Percentiles rank a stretch among this genome's conserved stretches.
Evolutionary conservation across 2,329 filamentous ascomycete species (phyloP).

Genomic region (Aureobasidium melanogenum): DNA sequence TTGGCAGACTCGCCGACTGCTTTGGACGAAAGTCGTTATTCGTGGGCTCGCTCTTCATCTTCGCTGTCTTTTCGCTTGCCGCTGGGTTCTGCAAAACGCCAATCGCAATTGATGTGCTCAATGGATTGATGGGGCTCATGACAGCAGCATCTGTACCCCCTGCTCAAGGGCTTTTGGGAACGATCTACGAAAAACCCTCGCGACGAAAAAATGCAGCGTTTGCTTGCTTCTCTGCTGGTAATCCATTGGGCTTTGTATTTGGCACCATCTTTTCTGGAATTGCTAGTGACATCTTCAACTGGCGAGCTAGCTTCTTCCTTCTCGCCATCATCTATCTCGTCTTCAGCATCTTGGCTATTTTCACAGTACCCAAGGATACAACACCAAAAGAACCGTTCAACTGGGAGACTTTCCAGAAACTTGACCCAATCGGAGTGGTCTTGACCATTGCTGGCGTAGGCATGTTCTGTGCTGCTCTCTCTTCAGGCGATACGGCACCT

Average conservation of each 20-base stretch:
- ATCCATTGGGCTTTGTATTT: conserved; percentile 48
- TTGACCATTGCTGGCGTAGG: conserved; percentile 57
- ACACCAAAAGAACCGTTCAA: conserved; percentile 38
- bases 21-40: conserved; percentile 57
- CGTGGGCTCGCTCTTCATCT: conserved; percentile 50
- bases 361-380: conserved; percentile 51
- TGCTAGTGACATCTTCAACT: conserved; percentile 51
- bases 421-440: conserved; percentile 53
- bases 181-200: conserved; percentile 52
- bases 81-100: conserved; percentile 52
- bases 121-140: conserved; percentile 55
- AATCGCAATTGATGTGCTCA: conserved; percentile 53
- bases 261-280: conserved; percentile 55
- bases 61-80: conserved; percentile 48
- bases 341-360: conserved; percentile 49
- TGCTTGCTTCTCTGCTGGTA: conserved; percentile 52
- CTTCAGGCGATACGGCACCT: conserved; percentile 45
- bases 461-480: conserved; percentile 54
- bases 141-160: conserved; percentile 56
- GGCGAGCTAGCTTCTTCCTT: conserved; percentile 55
- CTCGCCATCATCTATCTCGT: conserved; percentile 55
- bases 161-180: conserved; percentile 55
- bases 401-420: conserved; percentile 43
- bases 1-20: conserved; percentile 57
- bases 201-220: conserved; percentile 57